Evolutionary conservation across 192 early-diverging fungal genomes (phyloP).

Genomic region (Rhizoclosmatium sp.): DNA sequence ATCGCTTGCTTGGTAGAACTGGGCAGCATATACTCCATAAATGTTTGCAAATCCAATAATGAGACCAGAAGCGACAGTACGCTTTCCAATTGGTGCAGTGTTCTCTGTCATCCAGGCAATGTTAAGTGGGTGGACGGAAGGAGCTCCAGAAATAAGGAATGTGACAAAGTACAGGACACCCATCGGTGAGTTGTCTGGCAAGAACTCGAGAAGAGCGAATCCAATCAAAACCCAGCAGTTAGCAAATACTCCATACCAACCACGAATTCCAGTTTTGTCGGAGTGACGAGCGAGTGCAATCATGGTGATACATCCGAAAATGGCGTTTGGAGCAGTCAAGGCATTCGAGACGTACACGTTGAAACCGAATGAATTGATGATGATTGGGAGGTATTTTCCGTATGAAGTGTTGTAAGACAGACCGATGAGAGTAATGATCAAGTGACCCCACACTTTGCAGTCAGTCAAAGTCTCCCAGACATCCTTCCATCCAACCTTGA

Average conservation of each 20-base stretch:
- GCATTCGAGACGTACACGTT: constrained; percentile 41
- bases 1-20: constrained; percentile 49
- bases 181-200: not conserved
- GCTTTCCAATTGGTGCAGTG: no score
- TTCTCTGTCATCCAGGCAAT: no score
- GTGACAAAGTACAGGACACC: not conserved
- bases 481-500: constrained; percentile 22
- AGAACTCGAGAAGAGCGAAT: constrained; percentile 26
- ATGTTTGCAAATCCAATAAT: constrained; percentile 43
- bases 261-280: constrained; percentile 14
- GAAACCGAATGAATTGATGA: constrained; percentile 45
- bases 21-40: constrained; percentile 25
- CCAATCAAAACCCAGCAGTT: constrained; percentile 36
- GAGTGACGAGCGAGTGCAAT: constrained; percentile 29
- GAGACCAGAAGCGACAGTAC: no score
- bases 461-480: constrained; percentile 37
- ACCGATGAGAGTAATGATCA: constrained; percentile 17
- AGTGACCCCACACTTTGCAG: constrained; percentile 35
- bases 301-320: constrained; percentile 16
- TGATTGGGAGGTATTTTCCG: constrained; percentile 38
- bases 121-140: constrained; percentile 32
- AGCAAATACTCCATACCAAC: constrained; percentile 27
- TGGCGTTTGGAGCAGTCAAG: constrained; percentile 11
- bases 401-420: constrained; percentile 30
- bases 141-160: constrained; percentile 7